These are phyloP conservation scores for Melastoma candidum DNA, from an alignment of 441 rosid genomes.

Conservation along the genomic window DNA sequence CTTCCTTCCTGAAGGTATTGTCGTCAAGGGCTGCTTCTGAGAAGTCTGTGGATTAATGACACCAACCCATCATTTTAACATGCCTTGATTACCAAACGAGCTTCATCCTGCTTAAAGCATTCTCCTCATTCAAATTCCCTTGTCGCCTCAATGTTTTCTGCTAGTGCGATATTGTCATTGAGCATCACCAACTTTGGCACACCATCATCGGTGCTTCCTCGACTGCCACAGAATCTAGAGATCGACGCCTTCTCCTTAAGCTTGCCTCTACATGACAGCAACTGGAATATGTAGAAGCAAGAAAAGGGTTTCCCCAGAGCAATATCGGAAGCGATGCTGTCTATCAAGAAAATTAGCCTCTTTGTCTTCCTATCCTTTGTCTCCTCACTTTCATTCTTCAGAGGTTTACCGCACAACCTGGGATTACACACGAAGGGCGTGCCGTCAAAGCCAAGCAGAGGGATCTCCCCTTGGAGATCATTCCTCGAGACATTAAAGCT, in stretches of 20 bases:
- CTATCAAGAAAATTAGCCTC: conserved; percentile 51
- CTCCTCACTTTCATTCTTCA: conserved; percentile 39
- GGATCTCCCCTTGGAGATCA: conserved; percentile 69
- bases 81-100: conserved; percentile 13
- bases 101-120: conserved; percentile 73
- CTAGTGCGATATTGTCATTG: conserved; percentile 76
- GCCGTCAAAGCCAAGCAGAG: conserved; percentile 41
- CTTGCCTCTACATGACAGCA: conserved; percentile 69
- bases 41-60: conserved; percentile 9
- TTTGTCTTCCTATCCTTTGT: conserved; percentile 29
- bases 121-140: conserved; percentile 85
- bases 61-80: conserved; percentile 18
- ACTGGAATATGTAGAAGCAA: conserved; percentile 75
- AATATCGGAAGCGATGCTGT: conserved; percentile 43
- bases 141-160: conserved; percentile 84
- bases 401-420: conserved; percentile 70
- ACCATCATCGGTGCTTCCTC: conserved; percentile 78
- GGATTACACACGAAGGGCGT: conserved; percentile 44
- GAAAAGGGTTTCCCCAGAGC: conserved; percentile 58
- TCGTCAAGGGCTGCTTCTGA: conserved; percentile 3
- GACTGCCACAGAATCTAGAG: conserved; percentile 67
- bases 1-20: conserved; percentile 15
- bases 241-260: conserved; percentile 63
- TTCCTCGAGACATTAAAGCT: conserved; percentile 75
- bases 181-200: conserved; percentile 91